Evolutionary conservation across 2,329 filamentous ascomycete genomes (phyloP).

Genomic region (Penicillium palitans): DNA sequence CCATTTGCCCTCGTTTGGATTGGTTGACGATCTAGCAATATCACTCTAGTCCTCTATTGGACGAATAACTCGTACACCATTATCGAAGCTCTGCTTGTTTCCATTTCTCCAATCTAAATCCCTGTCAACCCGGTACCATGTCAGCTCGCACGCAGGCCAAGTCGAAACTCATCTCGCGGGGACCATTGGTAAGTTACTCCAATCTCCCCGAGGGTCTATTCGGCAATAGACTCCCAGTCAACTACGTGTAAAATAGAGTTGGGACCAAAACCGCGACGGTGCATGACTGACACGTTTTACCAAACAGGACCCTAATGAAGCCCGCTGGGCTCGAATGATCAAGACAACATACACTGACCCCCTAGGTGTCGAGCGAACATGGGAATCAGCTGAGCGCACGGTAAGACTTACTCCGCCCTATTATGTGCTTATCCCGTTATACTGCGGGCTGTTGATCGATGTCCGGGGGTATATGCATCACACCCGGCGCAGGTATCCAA

Average conservation of each 20-base stretch:
- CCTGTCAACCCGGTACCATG: slow-evolving; percentile 16
- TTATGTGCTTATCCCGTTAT: slow-evolving; percentile 5
- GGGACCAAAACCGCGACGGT: background rate
- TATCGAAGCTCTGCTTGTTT: background rate
- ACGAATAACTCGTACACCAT: background rate
- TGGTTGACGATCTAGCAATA: background rate
- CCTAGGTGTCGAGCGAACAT: slow-evolving; percentile 43
- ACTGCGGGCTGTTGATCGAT: background rate
- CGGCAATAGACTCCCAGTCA: background rate
- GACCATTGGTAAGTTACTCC: slow-evolving; percentile 35
- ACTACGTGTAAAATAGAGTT: background rate
- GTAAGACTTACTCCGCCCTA: slow-evolving; percentile 26
- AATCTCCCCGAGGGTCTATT: background rate
- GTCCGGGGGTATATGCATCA: background rate
- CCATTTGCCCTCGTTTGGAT: background rate
- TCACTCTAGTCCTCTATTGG: background rate
- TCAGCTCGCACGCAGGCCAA: slow-evolving; percentile 25
- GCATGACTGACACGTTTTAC: background rate
- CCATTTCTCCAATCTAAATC: background rate
- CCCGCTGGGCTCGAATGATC: slow-evolving; percentile 45
- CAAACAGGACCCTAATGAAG: slow-evolving; percentile 39
- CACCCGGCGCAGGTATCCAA: background rate
- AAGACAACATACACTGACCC: slow-evolving; percentile 48
- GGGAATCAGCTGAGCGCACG: slow-evolving; percentile 49
- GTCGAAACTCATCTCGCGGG: slow-evolving; percentile 35